Evolutionary conservation across 1,284 basidiomycete species (phyloP).

Genomic region (Cryptococcus floricola): DNA sequence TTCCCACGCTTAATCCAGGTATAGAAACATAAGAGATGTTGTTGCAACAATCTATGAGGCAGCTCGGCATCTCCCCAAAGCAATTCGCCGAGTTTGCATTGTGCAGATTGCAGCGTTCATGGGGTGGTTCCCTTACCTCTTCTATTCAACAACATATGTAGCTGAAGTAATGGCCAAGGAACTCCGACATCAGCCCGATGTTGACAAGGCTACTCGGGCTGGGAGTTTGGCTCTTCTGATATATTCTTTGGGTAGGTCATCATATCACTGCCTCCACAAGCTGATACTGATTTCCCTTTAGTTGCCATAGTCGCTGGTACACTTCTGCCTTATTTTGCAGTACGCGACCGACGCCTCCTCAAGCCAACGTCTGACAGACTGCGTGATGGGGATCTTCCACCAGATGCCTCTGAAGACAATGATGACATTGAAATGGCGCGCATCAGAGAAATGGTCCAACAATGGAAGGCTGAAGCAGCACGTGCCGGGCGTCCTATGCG

Average conservation of each 20-base stretch:
- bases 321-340: slow-evolving; percentile 74
- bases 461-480: slow-evolving; percentile 77
- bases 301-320: slow-evolving; percentile 81
- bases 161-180: slow-evolving; percentile 85
- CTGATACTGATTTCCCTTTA: slow-evolving; percentile 36
- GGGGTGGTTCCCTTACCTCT: slow-evolving; percentile 85
- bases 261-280: not conserved
- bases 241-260: slow-evolving; percentile 71
- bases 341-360: slow-evolving; percentile 70
- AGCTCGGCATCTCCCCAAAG: slow-evolving; percentile 68
- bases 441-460: slow-evolving; percentile 64
- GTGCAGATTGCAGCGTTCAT: slow-evolving; percentile 55
- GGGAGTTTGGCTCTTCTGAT: slow-evolving; percentile 87
- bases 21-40: slow-evolving; percentile 56
- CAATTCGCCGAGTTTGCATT: slow-evolving; percentile 81
- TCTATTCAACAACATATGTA: slow-evolving; percentile 91
- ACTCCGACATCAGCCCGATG: slow-evolving; percentile 64
- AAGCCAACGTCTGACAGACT: slow-evolving; percentile 53
- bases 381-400: slow-evolving; percentile 7
- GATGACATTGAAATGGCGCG: slow-evolving; percentile 67
- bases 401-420: slow-evolving; percentile 59
- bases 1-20: not conserved
- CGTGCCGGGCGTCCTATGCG: slow-evolving; percentile 65
- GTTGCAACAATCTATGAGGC: slow-evolving; percentile 71
- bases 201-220: slow-evolving; percentile 73